These are phyloP conservation scores for Pilaira anomala DNA, from an alignment of 192 early-diverging fungal species.

Conservation along the genomic window DNA sequence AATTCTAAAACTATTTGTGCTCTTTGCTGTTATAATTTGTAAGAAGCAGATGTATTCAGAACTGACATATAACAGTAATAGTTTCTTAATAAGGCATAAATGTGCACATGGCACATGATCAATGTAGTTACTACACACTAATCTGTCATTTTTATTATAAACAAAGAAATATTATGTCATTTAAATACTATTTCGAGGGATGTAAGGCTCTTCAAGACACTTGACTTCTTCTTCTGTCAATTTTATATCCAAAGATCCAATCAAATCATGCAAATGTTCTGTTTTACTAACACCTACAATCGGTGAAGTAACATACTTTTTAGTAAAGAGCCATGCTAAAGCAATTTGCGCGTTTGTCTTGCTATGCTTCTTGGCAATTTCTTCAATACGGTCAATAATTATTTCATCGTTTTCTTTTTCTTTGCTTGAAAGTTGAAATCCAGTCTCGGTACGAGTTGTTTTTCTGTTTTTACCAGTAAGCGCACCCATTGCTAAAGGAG, in stretches of 20 bases:
- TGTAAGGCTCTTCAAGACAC: conserved; percentile 20
- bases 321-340: conserved; percentile 29
- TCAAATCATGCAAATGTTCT: conserved; percentile 22
- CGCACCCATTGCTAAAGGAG: conserved; percentile 30
- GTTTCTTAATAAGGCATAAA: too few species aligned
- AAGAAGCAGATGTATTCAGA: too few species aligned
- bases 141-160: too few species aligned
- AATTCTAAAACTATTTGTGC: too few species aligned
- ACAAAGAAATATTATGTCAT: too few species aligned
- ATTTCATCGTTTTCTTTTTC: conserved; percentile 8
- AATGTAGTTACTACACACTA: too few species aligned
- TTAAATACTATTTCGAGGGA: not conserved
- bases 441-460: not conserved
- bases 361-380: conserved; percentile 18
- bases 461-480: conserved; percentile 25
- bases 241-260: conserved; percentile 14
- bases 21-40: too few species aligned
- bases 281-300: conserved; percentile 28
- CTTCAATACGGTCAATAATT: conserved; percentile 28
- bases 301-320: conserved; percentile 13
- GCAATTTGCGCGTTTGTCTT: conserved; percentile 21
- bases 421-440: not conserved
- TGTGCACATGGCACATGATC: too few species aligned
- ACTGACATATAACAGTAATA: too few species aligned
- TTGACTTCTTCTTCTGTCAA: conserved; percentile 25